Percentiles rank a stretch among this genome's conserved stretches.
Evolutionary conservation across 306 rosid genomes (phyloP).

Genomic region (Lathyrus oleraceus): DNA sequence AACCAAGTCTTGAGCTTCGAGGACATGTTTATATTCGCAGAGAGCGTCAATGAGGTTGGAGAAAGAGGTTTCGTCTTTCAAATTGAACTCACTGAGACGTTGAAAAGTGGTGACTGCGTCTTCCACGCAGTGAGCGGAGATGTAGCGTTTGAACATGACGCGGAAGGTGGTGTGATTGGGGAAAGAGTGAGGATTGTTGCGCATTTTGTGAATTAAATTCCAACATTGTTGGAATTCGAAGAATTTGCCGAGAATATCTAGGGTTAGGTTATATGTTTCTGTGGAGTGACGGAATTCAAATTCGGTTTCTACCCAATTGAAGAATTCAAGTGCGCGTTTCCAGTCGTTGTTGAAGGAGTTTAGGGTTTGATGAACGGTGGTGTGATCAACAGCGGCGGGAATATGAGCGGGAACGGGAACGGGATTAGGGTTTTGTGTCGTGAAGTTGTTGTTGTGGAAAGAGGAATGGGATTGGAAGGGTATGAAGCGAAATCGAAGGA

Average conservation of each 20-base stretch:
- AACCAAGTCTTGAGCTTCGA: slow-evolving; percentile 71
- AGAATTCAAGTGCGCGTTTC: slow-evolving; percentile 79
- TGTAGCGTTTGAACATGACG: slow-evolving; percentile 75
- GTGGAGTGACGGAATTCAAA: slow-evolving; percentile 58
- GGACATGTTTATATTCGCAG: slow-evolving; percentile 80
- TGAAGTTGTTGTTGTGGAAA: neutral
- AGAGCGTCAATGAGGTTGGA: slow-evolving; percentile 69
- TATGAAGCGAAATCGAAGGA: neutral
- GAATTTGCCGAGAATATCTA: slow-evolving; percentile 80
- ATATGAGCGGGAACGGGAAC: neutral
- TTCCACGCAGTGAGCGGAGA: slow-evolving; percentile 59
- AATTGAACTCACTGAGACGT: slow-evolving; percentile 54
- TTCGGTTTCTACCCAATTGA: slow-evolving; percentile 62
- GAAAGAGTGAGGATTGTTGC: slow-evolving; percentile 40
- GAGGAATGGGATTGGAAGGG: slow-evolving; percentile 3
- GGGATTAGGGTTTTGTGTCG: neutral
- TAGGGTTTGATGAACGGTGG: slow-evolving; percentile 58
- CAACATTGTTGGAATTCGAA: slow-evolving; percentile 73
- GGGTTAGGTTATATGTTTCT: slow-evolving; percentile 60
- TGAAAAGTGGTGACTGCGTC: slow-evolving; percentile 66
- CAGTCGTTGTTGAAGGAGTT: slow-evolving; percentile 75
- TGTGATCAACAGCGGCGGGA: slow-evolving; percentile 28
- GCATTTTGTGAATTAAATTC: slow-evolving; percentile 69
- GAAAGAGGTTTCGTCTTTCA: slow-evolving; percentile 69
- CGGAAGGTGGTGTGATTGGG: slow-evolving; percentile 81